Evolutionary conservation across 345 rosid genomes (phyloP).

Genomic region (Eucalyptus marginata): DNA sequence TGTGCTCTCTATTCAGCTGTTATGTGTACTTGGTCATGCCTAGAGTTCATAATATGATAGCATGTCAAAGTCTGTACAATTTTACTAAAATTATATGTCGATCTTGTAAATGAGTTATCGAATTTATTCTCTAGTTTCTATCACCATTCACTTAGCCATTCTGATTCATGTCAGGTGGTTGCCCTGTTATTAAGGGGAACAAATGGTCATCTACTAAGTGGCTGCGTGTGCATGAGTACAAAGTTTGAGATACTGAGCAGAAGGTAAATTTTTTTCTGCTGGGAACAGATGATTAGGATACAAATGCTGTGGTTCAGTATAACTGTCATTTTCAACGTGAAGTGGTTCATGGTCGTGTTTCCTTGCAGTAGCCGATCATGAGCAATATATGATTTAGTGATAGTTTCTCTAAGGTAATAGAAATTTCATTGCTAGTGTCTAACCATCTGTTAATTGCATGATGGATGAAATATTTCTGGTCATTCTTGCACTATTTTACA

Average conservation of each 20-base stretch:
- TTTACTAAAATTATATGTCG: neutral
- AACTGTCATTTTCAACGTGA: neutral
- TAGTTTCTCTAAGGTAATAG: neutral
- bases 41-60: neutral
- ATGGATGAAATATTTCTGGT: neutral
- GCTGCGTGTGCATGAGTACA: slow-evolving; percentile 27
- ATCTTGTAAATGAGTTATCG: neutral
- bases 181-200: slow-evolving; percentile 32
- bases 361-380: neutral
- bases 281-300: neutral
- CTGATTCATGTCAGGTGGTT: slow-evolving; percentile 15
- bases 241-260: neutral
- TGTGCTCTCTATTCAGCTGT: neutral
- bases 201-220: slow-evolving; percentile 40
- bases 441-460: neutral
- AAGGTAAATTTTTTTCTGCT: neutral
- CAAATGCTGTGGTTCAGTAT: neutral
- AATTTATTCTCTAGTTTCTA: neutral
- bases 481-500: neutral
- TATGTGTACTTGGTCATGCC: neutral
- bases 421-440: neutral
- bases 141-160: neutral
- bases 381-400: neutral
- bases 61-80: neutral
- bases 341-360: neutral